Conservation (phyloP, 768 basidiomycete species). For the Vishniacozyma victoriae region DNA sequence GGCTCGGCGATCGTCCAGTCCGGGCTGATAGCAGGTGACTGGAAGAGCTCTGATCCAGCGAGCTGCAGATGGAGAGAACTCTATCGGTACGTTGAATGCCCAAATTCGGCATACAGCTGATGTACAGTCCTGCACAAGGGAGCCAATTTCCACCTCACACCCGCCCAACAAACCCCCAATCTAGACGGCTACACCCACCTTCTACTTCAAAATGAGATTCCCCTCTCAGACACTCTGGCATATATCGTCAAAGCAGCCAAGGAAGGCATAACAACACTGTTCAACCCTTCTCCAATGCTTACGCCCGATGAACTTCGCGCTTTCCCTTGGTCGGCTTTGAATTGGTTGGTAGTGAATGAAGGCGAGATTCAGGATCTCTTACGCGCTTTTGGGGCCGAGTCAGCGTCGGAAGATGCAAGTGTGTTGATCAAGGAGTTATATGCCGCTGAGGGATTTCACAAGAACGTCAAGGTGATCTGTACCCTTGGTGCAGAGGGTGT, state of each 20-base stretch:
- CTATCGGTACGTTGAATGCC: slow-evolving; percentile 43
- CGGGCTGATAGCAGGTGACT: slow-evolving; percentile 29
- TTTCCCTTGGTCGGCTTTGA: slow-evolving; percentile 45
- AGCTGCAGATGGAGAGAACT: slow-evolving; percentile 49
- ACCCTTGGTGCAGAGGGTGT: slow-evolving; percentile 41
- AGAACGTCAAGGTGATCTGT: slow-evolving; percentile 27
- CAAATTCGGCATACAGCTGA: not conserved
- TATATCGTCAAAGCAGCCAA: slow-evolving; percentile 28
- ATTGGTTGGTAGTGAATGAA: slow-evolving; percentile 50
- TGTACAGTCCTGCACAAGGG: slow-evolving; percentile 37
- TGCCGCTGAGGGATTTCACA: slow-evolving; percentile 2
- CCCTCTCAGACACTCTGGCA: slow-evolving; percentile 38
- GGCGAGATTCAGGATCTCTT: slow-evolving; percentile 44
- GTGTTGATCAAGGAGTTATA: slow-evolving; percentile 8
- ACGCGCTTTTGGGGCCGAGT: slow-evolving; percentile 6
- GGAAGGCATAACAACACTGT: slow-evolving; percentile 37
- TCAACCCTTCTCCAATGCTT: slow-evolving; percentile 51
- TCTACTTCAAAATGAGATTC: slow-evolving; percentile 51
- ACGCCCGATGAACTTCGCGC: slow-evolving; percentile 26
- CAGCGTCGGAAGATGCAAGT: not conserved
- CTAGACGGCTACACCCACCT: slow-evolving; percentile 36
- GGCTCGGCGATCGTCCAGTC: not conserved
- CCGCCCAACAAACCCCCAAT: not conserved
- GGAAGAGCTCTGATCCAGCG: slow-evolving; percentile 51
- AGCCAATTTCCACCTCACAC: slow-evolving; percentile 34